Conservation (phyloP, 2,329 filamentous ascomycete genomes). For the Botrytis galanthina region DNA sequence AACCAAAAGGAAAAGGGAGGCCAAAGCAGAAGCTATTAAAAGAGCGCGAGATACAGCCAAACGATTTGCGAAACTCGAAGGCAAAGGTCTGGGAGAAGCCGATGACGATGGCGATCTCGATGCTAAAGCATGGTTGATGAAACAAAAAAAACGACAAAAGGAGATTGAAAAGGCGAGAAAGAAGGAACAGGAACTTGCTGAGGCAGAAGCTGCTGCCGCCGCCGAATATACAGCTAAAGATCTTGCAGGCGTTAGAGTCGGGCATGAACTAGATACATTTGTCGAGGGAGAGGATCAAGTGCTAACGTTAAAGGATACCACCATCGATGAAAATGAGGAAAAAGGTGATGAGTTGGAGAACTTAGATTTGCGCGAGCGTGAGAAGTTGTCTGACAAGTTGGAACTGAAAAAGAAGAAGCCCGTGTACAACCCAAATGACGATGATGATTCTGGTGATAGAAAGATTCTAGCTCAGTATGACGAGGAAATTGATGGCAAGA, state of each 20-base stretch:
- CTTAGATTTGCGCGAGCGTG: constrained; percentile 65
- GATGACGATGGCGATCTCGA: constrained; percentile 66
- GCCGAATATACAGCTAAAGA: constrained; percentile 83
- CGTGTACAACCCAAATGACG: constrained; percentile 81
- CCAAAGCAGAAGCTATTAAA: constrained; percentile 78
- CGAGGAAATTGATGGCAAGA: constrained; percentile 90
- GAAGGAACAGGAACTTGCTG: constrained; percentile 72
- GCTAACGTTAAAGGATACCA: constrained; percentile 89
- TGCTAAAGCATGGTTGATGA: constrained; percentile 81
- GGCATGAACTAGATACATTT: constrained; percentile 79
- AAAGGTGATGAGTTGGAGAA: constrained; percentile 90
- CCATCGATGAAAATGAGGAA: constrained; percentile 78
- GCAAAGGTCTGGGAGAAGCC: constrained; percentile 77
- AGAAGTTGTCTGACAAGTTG: constrained; percentile 71
- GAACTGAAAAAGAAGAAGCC: constrained; percentile 88
- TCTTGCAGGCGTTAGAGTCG: constrained; percentile 86
- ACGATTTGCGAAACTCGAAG: constrained; percentile 72
- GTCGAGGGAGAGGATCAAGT: constrained; percentile 83
- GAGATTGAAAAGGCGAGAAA: constrained; percentile 77
- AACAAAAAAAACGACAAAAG: constrained; percentile 91
- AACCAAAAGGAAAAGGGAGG: constrained; percentile 74
- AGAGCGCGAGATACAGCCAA: constrained; percentile 83
- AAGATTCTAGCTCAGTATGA: constrained; percentile 88
- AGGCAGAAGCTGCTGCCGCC: constrained; percentile 65
- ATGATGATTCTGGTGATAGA: constrained; percentile 60